These are phyloP conservation scores for Casuarina equisetifolia DNA, from an alignment of 306 rosid genomes.

Conservation along the genomic window DNA sequence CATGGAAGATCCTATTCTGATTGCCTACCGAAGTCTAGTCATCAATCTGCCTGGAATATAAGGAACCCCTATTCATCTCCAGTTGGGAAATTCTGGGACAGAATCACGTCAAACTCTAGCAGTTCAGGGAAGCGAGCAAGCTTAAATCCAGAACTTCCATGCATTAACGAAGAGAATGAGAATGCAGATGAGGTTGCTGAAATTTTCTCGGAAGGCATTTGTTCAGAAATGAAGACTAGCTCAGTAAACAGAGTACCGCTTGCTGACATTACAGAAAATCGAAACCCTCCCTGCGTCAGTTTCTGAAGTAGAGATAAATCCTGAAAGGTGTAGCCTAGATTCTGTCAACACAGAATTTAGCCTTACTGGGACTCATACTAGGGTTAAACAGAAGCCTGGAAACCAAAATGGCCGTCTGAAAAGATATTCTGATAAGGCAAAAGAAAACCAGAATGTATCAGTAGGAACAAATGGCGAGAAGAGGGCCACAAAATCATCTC, in stretches of 20 bases:
- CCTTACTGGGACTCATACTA: slow-evolving; percentile 46
- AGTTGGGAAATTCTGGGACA: slow-evolving; percentile 73
- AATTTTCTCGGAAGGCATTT: slow-evolving; percentile 38
- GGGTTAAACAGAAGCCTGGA: slow-evolving; percentile 47
- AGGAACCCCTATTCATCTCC: slow-evolving; percentile 54
- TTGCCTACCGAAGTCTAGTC: slow-evolving; percentile 39
- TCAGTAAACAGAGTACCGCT: slow-evolving; percentile 56
- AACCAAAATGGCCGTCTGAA: slow-evolving; percentile 39
- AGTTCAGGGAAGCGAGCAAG: slow-evolving; percentile 71
- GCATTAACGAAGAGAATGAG: slow-evolving; percentile 87
- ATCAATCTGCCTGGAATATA: slow-evolving; percentile 39
- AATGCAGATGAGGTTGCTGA: slow-evolving; percentile 60
- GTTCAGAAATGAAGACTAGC: slow-evolving; percentile 29
- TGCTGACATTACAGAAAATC: slow-evolving; percentile 48
- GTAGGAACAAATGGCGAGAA: slow-evolving; percentile 50
- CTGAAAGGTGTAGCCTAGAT: slow-evolving; percentile 52
- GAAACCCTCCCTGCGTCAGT: slow-evolving; percentile 43
- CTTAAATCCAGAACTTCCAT: slow-evolving; percentile 76
- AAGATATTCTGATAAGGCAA: slow-evolving; percentile 46
- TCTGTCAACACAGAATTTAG: slow-evolving; percentile 47
- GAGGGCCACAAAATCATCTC: slow-evolving; percentile 47
- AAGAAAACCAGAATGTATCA: slow-evolving; percentile 48
- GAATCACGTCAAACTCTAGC: slow-evolving; percentile 45
- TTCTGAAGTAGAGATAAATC: slow-evolving; percentile 44
- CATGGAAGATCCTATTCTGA: slow-evolving; percentile 56